These are phyloP conservation scores for Boletus coccyginus DNA, from an alignment of 768 basidiomycete species.

Conservation along the genomic window DNA sequence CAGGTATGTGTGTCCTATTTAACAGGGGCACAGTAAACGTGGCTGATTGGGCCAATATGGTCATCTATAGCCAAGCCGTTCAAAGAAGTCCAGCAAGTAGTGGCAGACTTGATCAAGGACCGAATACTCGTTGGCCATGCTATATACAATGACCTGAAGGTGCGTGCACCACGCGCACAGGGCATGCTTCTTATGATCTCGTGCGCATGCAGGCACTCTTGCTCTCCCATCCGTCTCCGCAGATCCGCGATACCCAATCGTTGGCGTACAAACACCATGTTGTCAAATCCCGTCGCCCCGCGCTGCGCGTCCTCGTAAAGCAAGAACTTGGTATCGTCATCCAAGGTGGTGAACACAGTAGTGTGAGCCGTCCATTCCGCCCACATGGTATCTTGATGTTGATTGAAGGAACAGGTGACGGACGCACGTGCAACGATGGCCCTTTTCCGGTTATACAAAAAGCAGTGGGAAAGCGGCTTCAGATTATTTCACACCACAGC, in stretches of 20 bases:
- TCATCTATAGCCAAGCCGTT: constrained; percentile 66
- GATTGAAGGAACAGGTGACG: constrained; percentile 55
- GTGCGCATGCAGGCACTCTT: constrained; percentile 47
- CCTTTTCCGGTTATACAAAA: constrained; percentile 78
- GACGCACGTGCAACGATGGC: constrained; percentile 97
- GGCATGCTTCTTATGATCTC: neutral
- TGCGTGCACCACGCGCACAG: neutral
- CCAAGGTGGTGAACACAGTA: constrained; percentile 87
- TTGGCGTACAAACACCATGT: constrained; percentile 59
- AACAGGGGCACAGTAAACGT: no score
- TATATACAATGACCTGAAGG: constrained; percentile 87
- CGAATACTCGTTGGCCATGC: constrained; percentile 89
- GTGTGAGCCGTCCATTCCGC: constrained; percentile 48
- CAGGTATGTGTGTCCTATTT: constrained; percentile 33
- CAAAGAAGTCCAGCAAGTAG: constrained; percentile 71
- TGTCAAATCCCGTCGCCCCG: constrained; percentile 61
- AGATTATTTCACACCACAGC: constrained; percentile 2
- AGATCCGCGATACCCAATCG: constrained; percentile 68
- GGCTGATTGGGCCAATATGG: neutral
- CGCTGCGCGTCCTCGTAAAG: constrained; percentile 75
- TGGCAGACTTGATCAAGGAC: constrained; percentile 73
- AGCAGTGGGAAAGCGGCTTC: constrained; percentile 70
- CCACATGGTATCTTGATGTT: neutral
- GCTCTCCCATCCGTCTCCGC: constrained; percentile 64
- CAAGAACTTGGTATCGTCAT: constrained; percentile 79